Conservation (phyloP, 202 grass and related monocot genomes). For the Zizania palustris region DNA sequence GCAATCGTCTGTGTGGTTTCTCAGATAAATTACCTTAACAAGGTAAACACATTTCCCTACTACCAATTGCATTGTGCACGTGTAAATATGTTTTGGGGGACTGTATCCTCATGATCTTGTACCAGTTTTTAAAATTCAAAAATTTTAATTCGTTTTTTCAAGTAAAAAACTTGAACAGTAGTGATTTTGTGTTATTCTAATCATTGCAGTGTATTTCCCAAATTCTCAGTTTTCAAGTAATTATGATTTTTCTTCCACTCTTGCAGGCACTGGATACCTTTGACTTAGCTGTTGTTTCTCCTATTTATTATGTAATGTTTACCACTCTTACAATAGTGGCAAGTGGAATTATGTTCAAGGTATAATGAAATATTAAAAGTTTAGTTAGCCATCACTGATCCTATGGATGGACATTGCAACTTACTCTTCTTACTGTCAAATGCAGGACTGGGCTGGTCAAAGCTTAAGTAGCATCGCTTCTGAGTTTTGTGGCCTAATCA, state of each 20-base stretch:
- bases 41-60: slow-evolving; percentile 46
- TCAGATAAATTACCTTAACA: slow-evolving; percentile 97
- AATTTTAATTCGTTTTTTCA: slow-evolving; percentile 10
- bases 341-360: slow-evolving; percentile 99
- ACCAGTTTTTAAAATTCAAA: not conserved
- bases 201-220: not conserved
- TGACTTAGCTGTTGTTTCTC: slow-evolving; percentile 86
- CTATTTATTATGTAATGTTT: slow-evolving; percentile 97
- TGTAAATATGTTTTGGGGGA: slow-evolving; percentile 27
- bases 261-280: slow-evolving; percentile 92
- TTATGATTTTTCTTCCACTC: slow-evolving; percentile 31
- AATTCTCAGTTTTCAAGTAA: slow-evolving; percentile 15
- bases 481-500: slow-evolving; percentile 87
- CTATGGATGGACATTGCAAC: not conserved
- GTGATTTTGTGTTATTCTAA: not conserved
- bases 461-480: slow-evolving; percentile 78
- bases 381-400: slow-evolving; percentile 17
- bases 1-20: slow-evolving; percentile 78
- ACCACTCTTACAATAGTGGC: slow-evolving; percentile 92
- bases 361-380: slow-evolving; percentile 24
- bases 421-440: slow-evolving; percentile 35
- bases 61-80: not conserved
- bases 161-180: not conserved
- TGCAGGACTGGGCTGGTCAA: slow-evolving; percentile 86
- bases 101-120: slow-evolving; percentile 11